These are phyloP conservation scores for Sporisorium graminicola DNA, from an alignment of 1,284 basidiomycete genomes.

Conservation along the genomic window DNA sequence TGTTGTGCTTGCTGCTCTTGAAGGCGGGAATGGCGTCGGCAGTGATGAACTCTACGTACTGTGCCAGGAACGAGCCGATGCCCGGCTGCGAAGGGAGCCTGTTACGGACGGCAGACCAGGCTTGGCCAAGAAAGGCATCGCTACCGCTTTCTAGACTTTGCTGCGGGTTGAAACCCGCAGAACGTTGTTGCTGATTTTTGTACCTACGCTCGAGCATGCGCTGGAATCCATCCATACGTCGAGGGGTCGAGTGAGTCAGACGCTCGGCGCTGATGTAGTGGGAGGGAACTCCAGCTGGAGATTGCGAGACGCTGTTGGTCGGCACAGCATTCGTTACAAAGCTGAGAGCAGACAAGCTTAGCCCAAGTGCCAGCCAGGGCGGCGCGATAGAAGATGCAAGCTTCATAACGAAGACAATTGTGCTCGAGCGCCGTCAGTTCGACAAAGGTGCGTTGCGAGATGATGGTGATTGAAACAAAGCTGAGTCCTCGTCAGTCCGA, in stretches of 20 bases:
- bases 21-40: neutral
- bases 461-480: too few species aligned
- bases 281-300: neutral
- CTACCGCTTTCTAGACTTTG: neutral
- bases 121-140: conserved; percentile 11
- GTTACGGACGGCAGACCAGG: conserved; percentile 14
- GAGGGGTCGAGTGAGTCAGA: conserved; percentile 38
- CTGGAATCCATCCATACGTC: conserved; percentile 46
- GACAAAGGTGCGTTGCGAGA: too few species aligned
- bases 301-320: neutral
- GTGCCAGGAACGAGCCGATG: conserved; percentile 16
- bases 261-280: conserved; percentile 41
- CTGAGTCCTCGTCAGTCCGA: neutral
- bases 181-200: conserved; percentile 26
- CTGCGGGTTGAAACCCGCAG: neutral
- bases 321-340: conserved; percentile 15
- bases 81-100: conserved; percentile 27
- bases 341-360: conserved; percentile 15
- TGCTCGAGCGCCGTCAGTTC: too few species aligned
- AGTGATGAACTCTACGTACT: conserved; percentile 22
- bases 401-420: conserved; percentile 29
- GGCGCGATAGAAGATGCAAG: conserved; percentile 24
- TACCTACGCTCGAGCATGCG: conserved; percentile 42
- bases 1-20: conserved; percentile 29
- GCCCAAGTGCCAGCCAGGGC: conserved; percentile 32